Evolutionary conservation across 228 moss, liverwort and hornwort genomes (phyloP), one percentile per base, ranked within the genome.

Genomic region (Sphagnum magellanicum): DNA sequence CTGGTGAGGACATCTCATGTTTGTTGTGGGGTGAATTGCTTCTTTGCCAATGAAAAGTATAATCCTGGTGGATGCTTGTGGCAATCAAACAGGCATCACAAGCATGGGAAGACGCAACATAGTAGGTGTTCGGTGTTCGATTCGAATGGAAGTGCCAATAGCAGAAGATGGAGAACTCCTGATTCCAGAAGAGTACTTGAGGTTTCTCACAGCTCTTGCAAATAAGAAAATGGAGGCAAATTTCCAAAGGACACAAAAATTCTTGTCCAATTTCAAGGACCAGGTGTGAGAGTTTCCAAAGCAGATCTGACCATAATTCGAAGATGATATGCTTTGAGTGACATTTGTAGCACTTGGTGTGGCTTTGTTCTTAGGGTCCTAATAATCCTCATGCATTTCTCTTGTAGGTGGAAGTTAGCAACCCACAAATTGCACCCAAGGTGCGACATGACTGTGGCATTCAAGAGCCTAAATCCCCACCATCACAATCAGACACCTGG

Each of bases 61-160:
- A 32, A 32, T 32, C 3, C 32, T 32, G 32, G 32, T 32, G 32
- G 32, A 32, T 32, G 32, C 32, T 32, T 32, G 32, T 32, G 32
- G 32, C 32, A 32, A 32, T 32, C 32, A 61, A 71, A 50, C 72
- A 91, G 95, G 95, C 48, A 82, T 93, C 51, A 76, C 87, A 16
- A 91, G 90, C 60, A 68, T 88, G 73, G 93, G 97, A 48, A 93
- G 88, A 71, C 90, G 97, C 63, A 90, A 83, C 48, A 88, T 93
- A 52, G 90, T 97, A 47, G 88, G 87, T 63, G 85, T 97, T 59
- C 91, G 93, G 59, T 93, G 88, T 73, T 97, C 97, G 5, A 90
- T 97, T 71, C 90, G 93, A 65, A 61, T 97, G 81, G 97, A 97
- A 82, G 93, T 90, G 10, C 93, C 97, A 6, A 82, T 97, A 57